phyloP scores from a whole-genome alignment of 208 protist species.

The Leishmania gerbilli region DNA sequence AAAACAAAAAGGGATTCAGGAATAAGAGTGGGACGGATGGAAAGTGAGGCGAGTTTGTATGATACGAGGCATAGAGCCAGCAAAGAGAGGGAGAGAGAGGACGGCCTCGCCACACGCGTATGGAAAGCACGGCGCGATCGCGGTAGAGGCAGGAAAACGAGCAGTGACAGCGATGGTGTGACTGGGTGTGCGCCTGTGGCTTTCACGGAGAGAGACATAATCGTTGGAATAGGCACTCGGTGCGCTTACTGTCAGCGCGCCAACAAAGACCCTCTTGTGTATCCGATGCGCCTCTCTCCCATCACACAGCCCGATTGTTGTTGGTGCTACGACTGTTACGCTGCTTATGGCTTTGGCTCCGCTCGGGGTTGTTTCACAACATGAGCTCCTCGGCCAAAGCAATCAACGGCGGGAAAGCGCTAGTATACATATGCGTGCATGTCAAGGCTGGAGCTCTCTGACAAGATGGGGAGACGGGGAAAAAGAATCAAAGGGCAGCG shows the following conservation, averaged over 20 bases:
- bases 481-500: not conserved
- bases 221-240: not conserved
- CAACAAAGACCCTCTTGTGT: not conserved
- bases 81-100: not conserved
- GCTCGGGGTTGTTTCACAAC: not conserved
- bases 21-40: not conserved
- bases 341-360: not conserved
- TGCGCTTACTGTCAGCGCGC: no score
- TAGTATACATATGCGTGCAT: slow-evolving; percentile 11
- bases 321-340: not conserved
- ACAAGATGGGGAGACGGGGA: not conserved
- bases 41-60: not conserved
- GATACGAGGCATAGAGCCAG: not conserved
- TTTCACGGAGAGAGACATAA: not conserved
- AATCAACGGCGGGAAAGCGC: not conserved
- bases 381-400: not conserved
- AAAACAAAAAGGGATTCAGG: not conserved
- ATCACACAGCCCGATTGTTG: not conserved
- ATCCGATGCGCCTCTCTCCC: not conserved
- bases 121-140: not conserved
- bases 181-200: not conserved
- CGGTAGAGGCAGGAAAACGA: not conserved
- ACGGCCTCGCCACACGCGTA: not conserved
- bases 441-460: not conserved
- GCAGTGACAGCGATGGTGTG: not conserved